Evolutionary conservation across 768 basidiomycete genomes (phyloP), one percentile per base, ranked within the genome.

Genomic region (Suillus ampliporus): DNA sequence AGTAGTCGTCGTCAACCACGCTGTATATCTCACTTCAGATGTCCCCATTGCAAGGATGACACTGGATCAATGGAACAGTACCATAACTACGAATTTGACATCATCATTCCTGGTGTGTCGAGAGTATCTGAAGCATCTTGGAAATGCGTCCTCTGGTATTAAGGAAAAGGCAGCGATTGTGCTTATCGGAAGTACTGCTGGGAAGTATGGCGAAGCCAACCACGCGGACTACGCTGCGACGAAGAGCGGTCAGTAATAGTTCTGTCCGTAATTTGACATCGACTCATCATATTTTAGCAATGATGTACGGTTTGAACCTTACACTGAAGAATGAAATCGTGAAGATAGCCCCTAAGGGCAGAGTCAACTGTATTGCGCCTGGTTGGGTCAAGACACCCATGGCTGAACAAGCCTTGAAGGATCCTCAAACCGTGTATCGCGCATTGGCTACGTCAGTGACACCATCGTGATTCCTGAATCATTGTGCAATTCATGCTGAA

Each of bases 291-390:
- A 21, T 52, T 38, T 14, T 21, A 89, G 89, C 84, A 7, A 81
- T 90, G 78, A 90, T 90, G 89, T 87, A 89, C 62, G 91, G 90
- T 1, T 69, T 92, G 40, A 84, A 83, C 5, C 74, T 87, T 67
- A 79, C 86, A 5, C 80, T 92, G 66, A 92, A 92, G 76, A 92
- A 92, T 71, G 90, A 93, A 76, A 91, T 92, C 59, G 90, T 93
- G 52, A 85, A 85, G 74, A 84, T 91, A 62, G 89, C 90, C 0
- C 87, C 89, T 0, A 80, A 74, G 59, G 91, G 84, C 0, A 80
- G 90, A n/a, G 89, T 91, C 5, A 92, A 92, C 66, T 79, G 79
- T 48, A 80, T 92, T 19, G 87, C 83, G 0, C 90, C 90, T 4
- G 89, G 89, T 5, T 90, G 86, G 86, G 84, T 86, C 8, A 79